Evolutionary conservation across 2,329 filamentous ascomycete genomes (phyloP).

Genomic region (Aspergillus uvarum): DNA sequence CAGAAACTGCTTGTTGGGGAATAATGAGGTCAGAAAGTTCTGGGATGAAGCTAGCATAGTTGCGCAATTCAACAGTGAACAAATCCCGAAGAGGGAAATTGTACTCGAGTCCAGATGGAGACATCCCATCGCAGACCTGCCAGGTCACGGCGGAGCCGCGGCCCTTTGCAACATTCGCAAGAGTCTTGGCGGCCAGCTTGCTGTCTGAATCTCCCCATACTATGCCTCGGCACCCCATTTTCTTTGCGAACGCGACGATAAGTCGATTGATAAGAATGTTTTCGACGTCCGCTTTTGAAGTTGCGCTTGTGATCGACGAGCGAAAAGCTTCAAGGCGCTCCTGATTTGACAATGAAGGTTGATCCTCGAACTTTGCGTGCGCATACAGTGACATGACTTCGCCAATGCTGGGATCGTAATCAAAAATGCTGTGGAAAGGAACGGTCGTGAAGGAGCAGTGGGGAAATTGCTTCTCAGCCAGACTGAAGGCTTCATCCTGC

Average conservation of each 20-base stretch:
- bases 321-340: conserved; percentile 58
- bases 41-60: conserved; percentile 60
- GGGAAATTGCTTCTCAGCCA: conserved; percentile 62
- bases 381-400: conserved; percentile 35
- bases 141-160: conserved; percentile 80
- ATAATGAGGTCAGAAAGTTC: conserved; percentile 53
- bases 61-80: conserved; percentile 73
- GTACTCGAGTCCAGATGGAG: conserved; percentile 59
- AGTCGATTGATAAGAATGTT: conserved; percentile 70
- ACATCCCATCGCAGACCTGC: conserved; percentile 73
- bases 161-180: conserved; percentile 87
- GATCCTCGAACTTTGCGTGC: conserved; percentile 26
- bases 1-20: conserved; percentile 39
- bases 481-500: conserved; percentile 38
- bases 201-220: conserved; percentile 87
- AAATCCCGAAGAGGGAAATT: conserved; percentile 84
- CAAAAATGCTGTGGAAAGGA: conserved; percentile 63
- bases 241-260: conserved; percentile 64
- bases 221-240: conserved; percentile 64
- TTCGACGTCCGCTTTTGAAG: conserved; percentile 72
- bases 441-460: conserved; percentile 63
- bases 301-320: conserved; percentile 65
- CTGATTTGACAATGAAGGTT: conserved; percentile 33
- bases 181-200: conserved; percentile 77
- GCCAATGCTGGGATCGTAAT: conserved; percentile 37